Percentiles rank a stretch among this genome's conserved stretches.
phyloP scores from a whole-genome alignment of 768 basidiomycete species.

The Grammothele lineata region DNA sequence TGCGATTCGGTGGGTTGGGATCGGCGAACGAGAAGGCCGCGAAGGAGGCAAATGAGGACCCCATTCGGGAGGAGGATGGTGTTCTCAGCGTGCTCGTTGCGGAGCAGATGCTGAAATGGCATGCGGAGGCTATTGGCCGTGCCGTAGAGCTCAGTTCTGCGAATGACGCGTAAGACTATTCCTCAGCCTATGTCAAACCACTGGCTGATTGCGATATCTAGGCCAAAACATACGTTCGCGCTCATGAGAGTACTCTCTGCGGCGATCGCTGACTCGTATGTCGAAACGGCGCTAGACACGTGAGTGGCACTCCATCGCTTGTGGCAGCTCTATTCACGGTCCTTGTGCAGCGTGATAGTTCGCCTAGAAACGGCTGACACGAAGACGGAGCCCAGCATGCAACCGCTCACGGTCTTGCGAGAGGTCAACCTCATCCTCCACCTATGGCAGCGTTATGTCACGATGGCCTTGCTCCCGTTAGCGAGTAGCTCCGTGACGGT shows the following conservation, averaged over 20 bases:
- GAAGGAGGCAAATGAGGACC: constrained; percentile 56
- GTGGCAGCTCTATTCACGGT: too few relatives aligned
- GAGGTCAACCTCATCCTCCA: constrained; percentile 86
- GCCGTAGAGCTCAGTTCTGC: constrained; percentile 84
- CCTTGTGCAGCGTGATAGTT: constrained; percentile 59
- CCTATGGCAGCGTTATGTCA: constrained; percentile 95
- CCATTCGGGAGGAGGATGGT: constrained; percentile 78
- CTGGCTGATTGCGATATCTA: constrained; percentile 28
- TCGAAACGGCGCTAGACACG: constrained; percentile 93
- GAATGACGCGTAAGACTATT: constrained; percentile 71
- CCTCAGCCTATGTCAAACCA: background rate
- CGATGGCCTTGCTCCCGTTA: constrained; percentile 84
- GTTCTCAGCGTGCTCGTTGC: constrained; percentile 68
- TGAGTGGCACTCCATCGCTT: too few relatives aligned
- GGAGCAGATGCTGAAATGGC: constrained; percentile 94
- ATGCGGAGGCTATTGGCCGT: constrained; percentile 93
- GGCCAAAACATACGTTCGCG: constrained; percentile 85
- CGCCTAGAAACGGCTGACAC: constrained; percentile 70
- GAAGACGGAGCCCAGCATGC: constrained; percentile 77
- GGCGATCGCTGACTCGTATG: constrained; percentile 74
- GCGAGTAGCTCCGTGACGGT: constrained; percentile 81
- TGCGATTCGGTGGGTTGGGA: constrained; percentile 83
- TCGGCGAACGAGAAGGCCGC: constrained; percentile 11
- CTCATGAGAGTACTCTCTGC: constrained; percentile 84
- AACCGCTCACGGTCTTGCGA: constrained; percentile 59